phyloP scores from a whole-genome alignment of 2,329 filamentous ascomycete genomes.

The Microdochium nivale region DNA sequence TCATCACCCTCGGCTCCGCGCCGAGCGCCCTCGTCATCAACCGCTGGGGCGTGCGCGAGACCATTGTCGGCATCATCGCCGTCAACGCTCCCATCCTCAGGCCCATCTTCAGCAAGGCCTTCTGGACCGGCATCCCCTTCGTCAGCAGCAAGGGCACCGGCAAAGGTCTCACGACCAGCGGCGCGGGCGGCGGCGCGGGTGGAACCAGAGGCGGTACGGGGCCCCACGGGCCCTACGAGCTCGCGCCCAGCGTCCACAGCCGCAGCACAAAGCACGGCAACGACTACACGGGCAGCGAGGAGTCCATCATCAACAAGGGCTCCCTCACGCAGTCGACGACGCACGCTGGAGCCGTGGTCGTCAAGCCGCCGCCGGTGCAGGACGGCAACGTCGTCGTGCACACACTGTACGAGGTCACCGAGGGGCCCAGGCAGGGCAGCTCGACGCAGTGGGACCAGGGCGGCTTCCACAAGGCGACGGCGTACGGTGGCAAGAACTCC shows the following conservation, averaged over 20 bases:
- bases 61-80: conserved; percentile 23
- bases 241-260: conserved; percentile 2
- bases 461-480: background rate
- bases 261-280: background rate
- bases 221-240: conserved; percentile 3
- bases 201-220: background rate
- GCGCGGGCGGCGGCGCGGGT: background rate
- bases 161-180: background rate
- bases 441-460: background rate
- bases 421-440: background rate
- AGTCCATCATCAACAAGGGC: conserved; percentile 2
- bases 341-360: background rate
- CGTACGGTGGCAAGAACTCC: background rate
- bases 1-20: conserved; percentile 17
- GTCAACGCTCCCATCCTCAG: conserved; percentile 24
- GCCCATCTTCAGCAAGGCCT: conserved; percentile 16
- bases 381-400: conserved; percentile 1
- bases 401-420: background rate
- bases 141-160: background rate
- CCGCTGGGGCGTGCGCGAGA: conserved; percentile 26
- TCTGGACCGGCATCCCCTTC: conserved; percentile 15
- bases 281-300: conserved; percentile 1
- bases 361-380: background rate
- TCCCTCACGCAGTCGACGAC: background rate
- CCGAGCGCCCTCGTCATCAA: conserved; percentile 24